Base-by-base conservation (phyloP, 2,329 filamentous ascomycete species). In the Samsoniella hepiali region DNA sequence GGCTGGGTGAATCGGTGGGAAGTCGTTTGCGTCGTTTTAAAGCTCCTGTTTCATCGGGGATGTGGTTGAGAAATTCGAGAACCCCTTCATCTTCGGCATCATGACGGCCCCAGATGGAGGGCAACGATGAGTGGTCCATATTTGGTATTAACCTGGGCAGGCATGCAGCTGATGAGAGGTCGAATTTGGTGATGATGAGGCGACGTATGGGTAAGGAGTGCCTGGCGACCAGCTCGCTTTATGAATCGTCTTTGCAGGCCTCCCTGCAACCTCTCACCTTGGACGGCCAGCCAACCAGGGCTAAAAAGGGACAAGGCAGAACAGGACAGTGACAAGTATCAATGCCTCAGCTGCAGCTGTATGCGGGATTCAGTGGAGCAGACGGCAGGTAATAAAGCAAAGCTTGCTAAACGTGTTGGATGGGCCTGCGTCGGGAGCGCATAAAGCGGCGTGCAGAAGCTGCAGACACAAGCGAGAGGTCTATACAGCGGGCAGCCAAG, bases 71-170 rank as follows among this genome's bases (percentile, higher is more conserved):
- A 7, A 74, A 64, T 27, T 66, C 65, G n/a, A 76, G 65, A 64
- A 72, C 74, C 36, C 71, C 69, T 66, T 77, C 73, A 58, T 76
- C 72, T 64, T 75, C 75, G 2, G 75, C 72, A 60, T 76, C 73
- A 65, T 75, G 67, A 44, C 74, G 69, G 49, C 72, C 75, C 63
- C 75, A 77, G 58, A 70, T 69, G 15, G 68, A 71, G 10, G 68
- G 65, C 11, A 65, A 66, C 8, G 63, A 62, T n/a, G 60, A 56
- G 36, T 62, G 42, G 11, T 56, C 27, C 60, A 62, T 62, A n/a
- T 29, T 47, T 44, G 47, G 17, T 27, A 45, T 34, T 42, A 31
- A n/a, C 32, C 2, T 38, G n/a, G 40, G 4, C 10, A 34, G 17
- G 8, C 9, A 36, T 60, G 57, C 36, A 34, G 17, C 45, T 27